Percentiles rank a stretch among this genome's conserved stretches.
phyloP scores from a whole-genome alignment of 371 early-diverging fungal genomes.

The Amoeboradix gromovi region DNA sequence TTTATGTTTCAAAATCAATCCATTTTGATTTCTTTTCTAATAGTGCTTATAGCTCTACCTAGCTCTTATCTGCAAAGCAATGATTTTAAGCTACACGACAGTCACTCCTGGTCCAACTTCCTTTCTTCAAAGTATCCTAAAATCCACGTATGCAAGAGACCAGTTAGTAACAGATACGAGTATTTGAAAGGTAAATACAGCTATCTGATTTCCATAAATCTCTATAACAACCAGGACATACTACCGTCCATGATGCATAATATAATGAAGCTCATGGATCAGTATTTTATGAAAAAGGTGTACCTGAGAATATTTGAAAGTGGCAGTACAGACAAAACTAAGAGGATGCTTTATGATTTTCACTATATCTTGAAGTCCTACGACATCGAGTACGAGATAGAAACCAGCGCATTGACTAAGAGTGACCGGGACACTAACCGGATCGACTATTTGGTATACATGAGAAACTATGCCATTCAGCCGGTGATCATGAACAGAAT shows the following conservation, averaged over 20 bases:
- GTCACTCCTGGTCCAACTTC: no score
- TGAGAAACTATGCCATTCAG: slow-evolving; percentile 15
- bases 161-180: neutral
- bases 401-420: slow-evolving; percentile 3
- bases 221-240: slow-evolving; percentile 12
- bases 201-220: slow-evolving; percentile 9
- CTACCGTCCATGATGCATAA: slow-evolving; percentile 12
- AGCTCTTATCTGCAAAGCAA: no score
- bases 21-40: no score
- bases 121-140: no score
- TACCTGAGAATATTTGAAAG: slow-evolving; percentile 15
- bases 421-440: slow-evolving; percentile 8
- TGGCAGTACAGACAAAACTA: slow-evolving; percentile 13
- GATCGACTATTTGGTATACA: slow-evolving; percentile 17
- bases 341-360: slow-evolving; percentile 6
- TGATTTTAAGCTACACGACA: no score
- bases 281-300: slow-evolving; percentile 4
- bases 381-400: slow-evolving; percentile 7
- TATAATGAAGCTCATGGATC: slow-evolving; percentile 7
- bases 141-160: neutral
- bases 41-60: no score
- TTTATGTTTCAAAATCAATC: no score
- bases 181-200: neutral
- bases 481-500: slow-evolving; percentile 6
- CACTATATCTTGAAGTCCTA: slow-evolving; percentile 3